Conservation (phyloP, 768 basidiomycete genomes). For the Pleurotus giganteus region DNA sequence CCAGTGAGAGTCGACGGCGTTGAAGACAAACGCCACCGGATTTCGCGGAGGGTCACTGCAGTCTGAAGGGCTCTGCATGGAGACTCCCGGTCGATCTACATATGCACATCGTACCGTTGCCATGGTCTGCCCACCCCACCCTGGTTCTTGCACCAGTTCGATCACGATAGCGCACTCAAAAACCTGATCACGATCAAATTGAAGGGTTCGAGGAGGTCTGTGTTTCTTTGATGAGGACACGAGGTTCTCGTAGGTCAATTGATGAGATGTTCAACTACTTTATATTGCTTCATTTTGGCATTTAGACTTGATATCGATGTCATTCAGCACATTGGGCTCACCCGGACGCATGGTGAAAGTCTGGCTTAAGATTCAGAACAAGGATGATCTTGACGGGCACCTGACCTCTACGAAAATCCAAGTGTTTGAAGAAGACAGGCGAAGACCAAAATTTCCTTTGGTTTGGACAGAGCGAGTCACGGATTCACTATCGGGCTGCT, state of each 20-base stretch:
- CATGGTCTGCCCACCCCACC: conserved; percentile 5
- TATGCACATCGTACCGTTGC: neutral
- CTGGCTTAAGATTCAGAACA: neutral
- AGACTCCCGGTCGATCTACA: neutral
- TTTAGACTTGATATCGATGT: neutral
- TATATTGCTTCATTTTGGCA: too few species aligned
- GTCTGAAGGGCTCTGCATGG: too few species aligned
- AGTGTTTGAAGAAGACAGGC: conserved; percentile 7
- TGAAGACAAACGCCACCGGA: neutral
- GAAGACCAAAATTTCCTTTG: neutral
- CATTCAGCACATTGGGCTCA: too few species aligned
- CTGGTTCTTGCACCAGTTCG: neutral
- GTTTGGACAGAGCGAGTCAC: neutral
- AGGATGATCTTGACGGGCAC: neutral
- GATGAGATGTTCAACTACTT: neutral
- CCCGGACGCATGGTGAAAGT: too few species aligned
- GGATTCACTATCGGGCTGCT: neutral
- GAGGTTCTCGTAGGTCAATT: neutral
- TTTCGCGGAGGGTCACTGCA: neutral
- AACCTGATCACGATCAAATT: conserved; percentile 7
- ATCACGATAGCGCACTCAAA: conserved; percentile 8
- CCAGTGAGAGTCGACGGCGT: neutral
- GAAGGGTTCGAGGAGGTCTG: neutral
- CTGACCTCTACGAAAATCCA: neutral
- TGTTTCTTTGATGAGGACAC: neutral